Evolutionary conservation across 495 filamentous ascomycete species (phyloP).

Genomic region (Jackrogersella multiformis): DNA sequence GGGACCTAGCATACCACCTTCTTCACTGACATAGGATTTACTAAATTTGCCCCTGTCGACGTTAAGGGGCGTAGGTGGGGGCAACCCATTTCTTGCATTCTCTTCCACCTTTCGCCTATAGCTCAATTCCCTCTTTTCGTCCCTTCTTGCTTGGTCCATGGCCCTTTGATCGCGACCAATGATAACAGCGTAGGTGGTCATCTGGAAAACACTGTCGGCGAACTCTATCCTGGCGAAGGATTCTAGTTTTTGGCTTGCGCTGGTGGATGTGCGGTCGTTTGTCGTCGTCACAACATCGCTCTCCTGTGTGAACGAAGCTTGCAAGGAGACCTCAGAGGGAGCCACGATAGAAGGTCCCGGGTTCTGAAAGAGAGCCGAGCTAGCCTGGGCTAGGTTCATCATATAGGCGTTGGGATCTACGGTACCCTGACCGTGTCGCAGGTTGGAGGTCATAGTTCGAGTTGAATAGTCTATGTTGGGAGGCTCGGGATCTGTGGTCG

Average conservation of each 20-base stretch:
- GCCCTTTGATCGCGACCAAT: conserved; percentile 60
- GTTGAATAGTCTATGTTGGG: conserved; percentile 36
- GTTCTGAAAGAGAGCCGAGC: conserved; percentile 34
- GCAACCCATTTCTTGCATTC: conserved; percentile 50
- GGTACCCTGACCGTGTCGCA: conserved; percentile 40
- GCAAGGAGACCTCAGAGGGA: conserved; percentile 48
- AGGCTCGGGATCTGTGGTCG: conserved; percentile 46
- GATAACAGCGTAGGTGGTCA: conserved; percentile 62
- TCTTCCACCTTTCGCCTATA: conserved; percentile 52
- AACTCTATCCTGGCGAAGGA: conserved; percentile 63
- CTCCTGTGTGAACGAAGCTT: conserved; percentile 44
- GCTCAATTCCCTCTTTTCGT: conserved; percentile 51
- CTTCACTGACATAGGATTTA: conserved; percentile 63
- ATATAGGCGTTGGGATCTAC: conserved; percentile 44
- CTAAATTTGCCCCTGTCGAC: conserved; percentile 56
- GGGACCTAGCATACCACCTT: conserved; percentile 62
- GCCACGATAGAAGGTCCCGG: conserved; percentile 39
- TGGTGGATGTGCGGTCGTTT: conserved; percentile 36
- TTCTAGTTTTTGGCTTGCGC: conserved; percentile 51
- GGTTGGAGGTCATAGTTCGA: conserved; percentile 27
- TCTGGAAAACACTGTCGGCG: conserved; percentile 61
- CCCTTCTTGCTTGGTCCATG: conserved; percentile 53
- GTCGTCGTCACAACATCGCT: conserved; percentile 37
- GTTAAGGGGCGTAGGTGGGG: conserved; percentile 50
- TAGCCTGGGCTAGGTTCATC: conserved; percentile 40